Percentiles rank a stretch among this genome's conserved stretches.
Conservation (phyloP, 345 rosid genomes). For the Boechera retrofracta region DNA sequence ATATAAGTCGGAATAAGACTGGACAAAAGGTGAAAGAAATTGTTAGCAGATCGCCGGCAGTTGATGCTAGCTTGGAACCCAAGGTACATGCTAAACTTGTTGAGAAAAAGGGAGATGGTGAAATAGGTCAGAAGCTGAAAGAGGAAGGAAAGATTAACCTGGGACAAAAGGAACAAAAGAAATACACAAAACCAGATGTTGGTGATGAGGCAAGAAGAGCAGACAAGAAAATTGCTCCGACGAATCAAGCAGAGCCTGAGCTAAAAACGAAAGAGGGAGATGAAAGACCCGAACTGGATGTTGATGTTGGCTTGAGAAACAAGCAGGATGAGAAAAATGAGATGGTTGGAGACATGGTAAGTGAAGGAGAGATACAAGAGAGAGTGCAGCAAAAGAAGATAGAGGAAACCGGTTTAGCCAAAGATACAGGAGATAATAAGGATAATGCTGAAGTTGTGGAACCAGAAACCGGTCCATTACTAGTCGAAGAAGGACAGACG, state of each 20-base stretch:
- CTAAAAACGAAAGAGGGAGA: conserved; percentile 23
- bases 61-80: conserved; percentile 25
- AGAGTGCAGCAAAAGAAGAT: background rate
- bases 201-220: conserved; percentile 22
- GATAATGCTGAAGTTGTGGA: conserved; percentile 4
- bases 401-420: conserved; percentile 22
- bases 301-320: background rate
- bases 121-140: conserved; percentile 19
- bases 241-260: conserved; percentile 1
- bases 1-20: conserved; percentile 12
- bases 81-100: conserved; percentile 14
- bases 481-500: conserved; percentile 13
- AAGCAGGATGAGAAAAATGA: conserved; percentile 5
- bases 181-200: conserved; percentile 6
- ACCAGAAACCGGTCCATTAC: conserved; percentile 9
- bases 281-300: conserved; percentile 1
- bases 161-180: conserved; percentile 21
- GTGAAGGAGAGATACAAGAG: conserved; percentile 24
- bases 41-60: background rate
- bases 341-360: conserved; percentile 1
- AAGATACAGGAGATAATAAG: conserved; percentile 6
- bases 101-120: conserved; percentile 27
- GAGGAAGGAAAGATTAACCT: conserved; percentile 6
- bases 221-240: background rate
- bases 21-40: conserved; percentile 13